Evolutionary conservation across 768 basidiomycete species (phyloP).

Genomic region (Collybia nuda): DNA sequence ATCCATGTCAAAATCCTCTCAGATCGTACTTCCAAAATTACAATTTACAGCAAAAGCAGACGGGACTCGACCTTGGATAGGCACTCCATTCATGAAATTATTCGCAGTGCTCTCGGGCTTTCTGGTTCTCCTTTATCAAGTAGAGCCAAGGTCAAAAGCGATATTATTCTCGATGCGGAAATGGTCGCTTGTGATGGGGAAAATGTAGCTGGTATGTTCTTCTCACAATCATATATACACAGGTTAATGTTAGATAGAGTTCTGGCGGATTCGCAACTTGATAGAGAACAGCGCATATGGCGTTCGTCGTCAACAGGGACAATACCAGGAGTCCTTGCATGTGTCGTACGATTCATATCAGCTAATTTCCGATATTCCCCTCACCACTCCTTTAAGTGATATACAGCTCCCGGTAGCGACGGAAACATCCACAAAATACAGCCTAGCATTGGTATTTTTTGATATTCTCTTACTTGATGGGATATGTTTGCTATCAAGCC

Average conservation of each 20-base stretch:
- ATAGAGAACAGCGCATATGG: conserved; percentile 60
- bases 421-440: conserved; percentile 35
- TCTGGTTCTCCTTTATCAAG: conserved; percentile 6
- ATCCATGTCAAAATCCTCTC: conserved; percentile 69
- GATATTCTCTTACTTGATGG: conserved; percentile 75
- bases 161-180: conserved; percentile 76
- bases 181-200: conserved; percentile 81
- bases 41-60: conserved; percentile 86
- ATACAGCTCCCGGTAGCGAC: no score
- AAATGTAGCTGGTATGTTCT: conserved; percentile 64
- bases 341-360: conserved; percentile 11
- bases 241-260: conserved; percentile 45
- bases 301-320: conserved; percentile 33
- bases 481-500: conserved; percentile 47
- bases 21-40: conserved; percentile 45
- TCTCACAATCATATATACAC: neutral
- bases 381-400: neutral
- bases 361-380: conserved; percentile 6
- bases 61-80: conserved; percentile 82
- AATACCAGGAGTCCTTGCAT: conserved; percentile 5
- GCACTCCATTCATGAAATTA: conserved; percentile 57
- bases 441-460: conserved; percentile 85
- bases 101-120: conserved; percentile 60
- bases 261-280: conserved; percentile 69
- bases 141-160: conserved; percentile 27